Evolutionary conservation across 805 yeast species (phyloP).

Genomic region (Metschnikowia santaceciliae): DNA sequence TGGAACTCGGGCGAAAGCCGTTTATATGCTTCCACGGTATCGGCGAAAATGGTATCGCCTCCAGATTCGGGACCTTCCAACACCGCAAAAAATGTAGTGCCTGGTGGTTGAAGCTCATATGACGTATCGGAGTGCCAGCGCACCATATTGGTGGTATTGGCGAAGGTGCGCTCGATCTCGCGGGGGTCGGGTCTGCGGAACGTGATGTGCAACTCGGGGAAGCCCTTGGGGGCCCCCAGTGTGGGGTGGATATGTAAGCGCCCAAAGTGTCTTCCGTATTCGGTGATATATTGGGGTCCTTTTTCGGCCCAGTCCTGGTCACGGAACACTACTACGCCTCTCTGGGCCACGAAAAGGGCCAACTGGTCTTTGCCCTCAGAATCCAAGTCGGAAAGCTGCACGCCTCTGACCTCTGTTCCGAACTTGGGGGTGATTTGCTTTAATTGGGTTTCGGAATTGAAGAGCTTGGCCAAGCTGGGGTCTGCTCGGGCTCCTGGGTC

Average conservation of each 20-base stretch:
- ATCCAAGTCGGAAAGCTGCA: conserved; percentile 27
- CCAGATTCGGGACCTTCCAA: conserved; percentile 37
- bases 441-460: conserved; percentile 15
- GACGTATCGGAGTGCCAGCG: conserved; percentile 37
- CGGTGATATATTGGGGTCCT: conserved; percentile 27
- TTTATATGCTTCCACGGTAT: conserved; percentile 35
- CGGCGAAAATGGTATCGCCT: conserved; percentile 37
- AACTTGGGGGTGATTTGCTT: conserved; percentile 30
- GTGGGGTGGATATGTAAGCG: conserved; percentile 46
- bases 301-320: conserved; percentile 27
- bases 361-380: conserved; percentile 30
- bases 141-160: conserved; percentile 27
- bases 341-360: conserved; percentile 28
- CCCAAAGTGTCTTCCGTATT: conserved; percentile 34
- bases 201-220: conserved; percentile 34
- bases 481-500: conserved; percentile 30
- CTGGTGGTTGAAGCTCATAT: conserved; percentile 35
- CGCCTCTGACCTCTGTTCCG: conserved; percentile 27
- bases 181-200: conserved; percentile 29
- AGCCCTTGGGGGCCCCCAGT: conserved; percentile 31
- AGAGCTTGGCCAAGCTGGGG: conserved; percentile 19
- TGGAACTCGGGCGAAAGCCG: conserved; percentile 35
- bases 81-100: conserved; percentile 31
- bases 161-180: conserved; percentile 27
- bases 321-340: conserved; percentile 34